Percentiles rank a stretch among this genome's conserved stretches.
Evolutionary conservation across 352 stramenopile genomes (phyloP).

Genomic region (Globisporangium takayamanum): DNA sequence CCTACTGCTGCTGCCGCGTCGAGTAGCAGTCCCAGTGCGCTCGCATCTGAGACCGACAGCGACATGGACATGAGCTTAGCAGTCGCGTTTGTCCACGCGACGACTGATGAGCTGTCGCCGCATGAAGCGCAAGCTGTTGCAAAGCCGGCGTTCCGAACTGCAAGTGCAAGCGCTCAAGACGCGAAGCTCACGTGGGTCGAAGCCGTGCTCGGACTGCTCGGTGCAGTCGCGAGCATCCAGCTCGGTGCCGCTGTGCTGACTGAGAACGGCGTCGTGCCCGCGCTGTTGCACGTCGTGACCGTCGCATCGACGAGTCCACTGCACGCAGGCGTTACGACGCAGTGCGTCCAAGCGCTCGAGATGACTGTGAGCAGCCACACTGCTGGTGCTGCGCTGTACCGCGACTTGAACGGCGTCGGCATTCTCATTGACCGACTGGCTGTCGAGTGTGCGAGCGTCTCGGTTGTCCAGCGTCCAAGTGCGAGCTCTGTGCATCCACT

Average conservation of each 20-base stretch:
- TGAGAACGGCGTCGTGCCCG: conserved; percentile 78
- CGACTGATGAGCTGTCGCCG: conserved; percentile 59
- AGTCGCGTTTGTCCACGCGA: conserved; percentile 85
- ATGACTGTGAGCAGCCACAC: conserved; percentile 75
- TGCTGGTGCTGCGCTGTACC: conserved; percentile 61
- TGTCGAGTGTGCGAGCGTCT: conserved; percentile 39
- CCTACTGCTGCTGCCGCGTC: conserved; percentile 1
- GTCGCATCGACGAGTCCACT: conserved; percentile 45
- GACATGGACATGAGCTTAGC: conserved; percentile 88
- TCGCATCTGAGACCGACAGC: conserved; percentile 32
- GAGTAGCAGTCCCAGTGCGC: neutral
- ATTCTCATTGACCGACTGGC: conserved; percentile 80
- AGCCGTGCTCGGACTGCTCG: conserved; percentile 64
- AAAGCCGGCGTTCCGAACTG: conserved; percentile 44
- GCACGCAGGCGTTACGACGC: conserved; percentile 66
- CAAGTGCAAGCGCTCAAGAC: conserved; percentile 27
- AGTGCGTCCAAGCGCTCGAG: conserved; percentile 79
- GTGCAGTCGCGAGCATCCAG: conserved; percentile 69
- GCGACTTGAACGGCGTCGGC: conserved; percentile 78
- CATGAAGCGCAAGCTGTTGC: conserved; percentile 60
- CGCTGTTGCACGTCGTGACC: conserved; percentile 71
- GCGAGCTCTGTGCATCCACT: conserved; percentile 4
- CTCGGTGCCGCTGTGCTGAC: conserved; percentile 70
- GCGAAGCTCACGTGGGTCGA: conserved; percentile 75
- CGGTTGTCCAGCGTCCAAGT: neutral